A percentile compares a stretch with the other conserved stretches of the same genome.
These are phyloP conservation scores for Hamigera avellanea DNA, from an alignment of 495 filamentous ascomycete species.

Conservation along the genomic window DNA sequence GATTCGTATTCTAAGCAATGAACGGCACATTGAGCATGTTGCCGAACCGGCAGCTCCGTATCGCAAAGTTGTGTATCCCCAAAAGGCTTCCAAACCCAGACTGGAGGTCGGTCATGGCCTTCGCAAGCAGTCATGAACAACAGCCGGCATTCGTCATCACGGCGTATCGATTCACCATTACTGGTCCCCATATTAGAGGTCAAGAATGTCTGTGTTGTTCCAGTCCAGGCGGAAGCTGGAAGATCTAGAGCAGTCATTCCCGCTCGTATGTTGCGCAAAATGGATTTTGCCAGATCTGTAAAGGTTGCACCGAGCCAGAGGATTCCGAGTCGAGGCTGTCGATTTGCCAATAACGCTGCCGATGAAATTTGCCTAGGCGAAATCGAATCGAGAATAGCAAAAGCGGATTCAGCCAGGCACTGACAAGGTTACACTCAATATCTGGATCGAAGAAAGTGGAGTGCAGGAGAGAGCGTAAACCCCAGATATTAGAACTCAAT, in stretches of 20 bases:
- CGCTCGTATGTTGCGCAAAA: slow-evolving; percentile 7
- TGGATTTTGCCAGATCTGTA: slow-evolving; percentile 7
- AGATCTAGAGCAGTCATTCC: slow-evolving; percentile 14
- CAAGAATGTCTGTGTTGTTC: slow-evolving; percentile 13
- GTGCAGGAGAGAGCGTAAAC: slow-evolving; percentile 14
- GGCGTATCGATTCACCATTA: slow-evolving; percentile 8
- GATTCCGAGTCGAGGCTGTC: slow-evolving; percentile 8
- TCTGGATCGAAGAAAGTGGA: slow-evolving; percentile 18
- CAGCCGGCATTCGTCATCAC: slow-evolving; percentile 18
- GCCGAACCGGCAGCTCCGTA: slow-evolving; percentile 12
- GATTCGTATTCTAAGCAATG: slow-evolving; percentile 16
- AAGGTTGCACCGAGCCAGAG: slow-evolving; percentile 20
- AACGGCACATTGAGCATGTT: slow-evolving; percentile 13
- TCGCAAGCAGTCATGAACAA: slow-evolving; percentile 15
- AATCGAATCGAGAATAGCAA: slow-evolving; percentile 12
- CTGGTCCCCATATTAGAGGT: slow-evolving; percentile 3
- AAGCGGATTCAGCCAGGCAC: slow-evolving; percentile 21
- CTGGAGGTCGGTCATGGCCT: slow-evolving; percentile 9
- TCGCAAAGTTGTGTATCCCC: slow-evolving; percentile 10
- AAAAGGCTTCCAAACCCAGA: slow-evolving; percentile 18
- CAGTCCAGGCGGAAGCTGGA: slow-evolving; percentile 12
- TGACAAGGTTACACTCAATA: slow-evolving; percentile 20
- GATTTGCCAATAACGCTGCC: slow-evolving; percentile 7
- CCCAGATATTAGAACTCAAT: slow-evolving; percentile 14
- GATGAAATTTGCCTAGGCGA: slow-evolving; percentile 1